Conservation (phyloP, 208 protist species). For the Leishmania tarentolae region DNA sequence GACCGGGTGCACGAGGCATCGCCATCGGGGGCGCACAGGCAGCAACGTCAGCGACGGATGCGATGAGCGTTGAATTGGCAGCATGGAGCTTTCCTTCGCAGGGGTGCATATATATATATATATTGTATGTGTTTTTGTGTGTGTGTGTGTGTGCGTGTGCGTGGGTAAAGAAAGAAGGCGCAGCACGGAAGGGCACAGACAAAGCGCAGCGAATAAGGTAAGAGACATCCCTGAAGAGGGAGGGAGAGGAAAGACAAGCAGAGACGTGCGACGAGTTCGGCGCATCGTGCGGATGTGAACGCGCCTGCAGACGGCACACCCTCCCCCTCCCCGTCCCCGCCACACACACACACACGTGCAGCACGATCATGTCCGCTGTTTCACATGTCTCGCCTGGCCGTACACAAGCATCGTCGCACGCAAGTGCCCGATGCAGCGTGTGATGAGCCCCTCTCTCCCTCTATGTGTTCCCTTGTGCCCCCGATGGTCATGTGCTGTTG, state of each 20-base stretch:
- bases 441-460: too few species aligned
- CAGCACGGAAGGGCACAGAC: not conserved
- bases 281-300: too few species aligned
- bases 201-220: not conserved
- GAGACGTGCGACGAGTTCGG: not conserved
- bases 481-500: too few species aligned
- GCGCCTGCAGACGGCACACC: too few species aligned
- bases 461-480: too few species aligned
- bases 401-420: too few species aligned
- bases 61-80: not conserved
- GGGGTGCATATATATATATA: not conserved
- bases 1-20: not conserved
- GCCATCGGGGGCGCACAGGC: not conserved
- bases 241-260: not conserved
- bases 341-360: too few species aligned
- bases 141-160: conserved; percentile 3
- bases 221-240: not conserved
- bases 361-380: too few species aligned
- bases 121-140: not conserved
- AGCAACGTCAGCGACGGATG: conserved; percentile 1
- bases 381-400: too few species aligned
- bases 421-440: too few species aligned
- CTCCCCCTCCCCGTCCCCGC: too few species aligned
- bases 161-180: not conserved
- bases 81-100: not conserved